Base-by-base conservation (phyloP, 169 alveolate genomes). In the Plasmodium reichenowi region DNA sequence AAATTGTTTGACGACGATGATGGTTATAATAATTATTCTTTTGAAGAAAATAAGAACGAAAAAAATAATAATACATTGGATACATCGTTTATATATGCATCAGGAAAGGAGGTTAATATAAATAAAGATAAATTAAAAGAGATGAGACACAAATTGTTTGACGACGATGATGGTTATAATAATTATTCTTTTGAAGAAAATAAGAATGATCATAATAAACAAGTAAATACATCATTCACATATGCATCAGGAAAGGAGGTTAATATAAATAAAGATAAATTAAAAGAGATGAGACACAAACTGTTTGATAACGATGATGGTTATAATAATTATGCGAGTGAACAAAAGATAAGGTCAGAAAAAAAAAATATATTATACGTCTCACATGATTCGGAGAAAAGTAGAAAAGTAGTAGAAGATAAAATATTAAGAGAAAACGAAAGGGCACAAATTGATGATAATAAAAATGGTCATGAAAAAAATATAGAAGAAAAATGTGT, bases 51-150 rank as follows among this genome's bases (percentile, higher is more conserved):
- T 52, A n/a, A 20, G 1, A 60, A 20, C 13, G 45, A 22, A 5
- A 56, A 56, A 56, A n/a, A 56, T 6, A 66, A 64, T 64, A 64
- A 66, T 2, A 7, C 3, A 7, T 10, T 22, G 1, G 0, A 24
- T 7, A 24, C 58, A 13, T 72, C 86, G 1, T 72, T 72, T 43
- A 58, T 78, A 6, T 76, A 76, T 13, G 89, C 89, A n/a, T 76
- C 89, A 38, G 89, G 89, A 58, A 76, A 43, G 26, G 78, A 76
- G 20, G 71, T 24, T 12, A 76, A 29, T 12, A 64, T 76, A 50
- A 64, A 76, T 58, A 66, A 64, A 56, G 89, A 76, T 9, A 54
- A 47, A 22, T 56, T 76, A 50, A 64, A 52, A 15, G 60, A 22
- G 32, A 76, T 76, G 89, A 64, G 58, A 12, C 32, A 48, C 7